Evolutionary conservation across 2,329 filamentous ascomycete species (phyloP), one percentile per base, ranked within the genome.

Genomic region (Hypoxylon sp.): DNA sequence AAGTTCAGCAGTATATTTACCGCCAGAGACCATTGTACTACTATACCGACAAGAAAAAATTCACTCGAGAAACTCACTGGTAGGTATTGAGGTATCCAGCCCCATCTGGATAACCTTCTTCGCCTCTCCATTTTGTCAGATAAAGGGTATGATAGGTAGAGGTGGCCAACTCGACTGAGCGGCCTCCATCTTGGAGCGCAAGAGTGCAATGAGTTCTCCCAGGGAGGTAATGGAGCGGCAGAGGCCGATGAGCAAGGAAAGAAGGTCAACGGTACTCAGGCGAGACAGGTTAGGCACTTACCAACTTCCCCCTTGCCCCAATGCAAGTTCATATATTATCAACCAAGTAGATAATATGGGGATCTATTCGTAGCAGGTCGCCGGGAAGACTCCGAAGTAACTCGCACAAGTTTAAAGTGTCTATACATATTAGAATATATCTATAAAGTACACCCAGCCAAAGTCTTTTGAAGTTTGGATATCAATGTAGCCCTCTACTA

Each of bases 1-100:
- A 54, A 4, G 68, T 61, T 38, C 63, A 68, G 36, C 63, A 65
- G 30, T 16, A 52, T 8, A 49, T 71, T 20, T 38, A 68, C 49
- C 60, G 53, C 2, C 51, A 64, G 46, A 18, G 16, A 11, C 68
- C 68, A 2, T 12, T 70, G 14, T 66, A 67, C 32, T 65, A 38
- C 18, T 57, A 58, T 12, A 12, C 14, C 3, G 28, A 48, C 1
- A 51, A 38, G 6, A 45, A 54, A 9, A 45, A 3, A n/a, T 53
- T n/a, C 28, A 30, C 60, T 11, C 50, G 42, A 5, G 51, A 67
- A 36, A 42, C 52, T 33, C 63, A 54, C 36, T 67, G 66, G 68
- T 66, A 67, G 49, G 49, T 63, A 51, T 11, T 24, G 28, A 28
- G 12, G 12, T 12, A n/a, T 38, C 22, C 46, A 32, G 2, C 11